A percentile compares a stretch with the other conserved stretches of the same genome.
phyloP scores from a whole-genome alignment of 83 land plant species.

The Thuja plicata region DNA sequence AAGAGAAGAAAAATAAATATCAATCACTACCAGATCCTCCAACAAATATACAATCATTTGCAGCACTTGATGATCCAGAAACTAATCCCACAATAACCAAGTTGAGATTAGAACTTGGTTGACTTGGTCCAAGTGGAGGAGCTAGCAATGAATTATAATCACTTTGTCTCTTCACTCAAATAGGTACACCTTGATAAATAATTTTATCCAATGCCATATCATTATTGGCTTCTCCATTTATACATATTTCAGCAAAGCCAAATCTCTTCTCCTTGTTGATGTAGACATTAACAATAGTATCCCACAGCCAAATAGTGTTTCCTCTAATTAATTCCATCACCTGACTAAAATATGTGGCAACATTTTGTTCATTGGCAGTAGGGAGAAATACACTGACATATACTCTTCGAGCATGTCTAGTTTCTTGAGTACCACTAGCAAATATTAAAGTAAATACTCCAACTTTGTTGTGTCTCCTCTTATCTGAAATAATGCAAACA shows the following conservation, averaged over 20 bases:
- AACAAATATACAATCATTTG: constrained; percentile 58
- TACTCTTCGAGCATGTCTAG: no score
- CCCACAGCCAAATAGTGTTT: constrained; percentile 85
- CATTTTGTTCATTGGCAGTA: constrained; percentile 73
- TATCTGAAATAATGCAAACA: no score
- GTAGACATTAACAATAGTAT: constrained; percentile 95
- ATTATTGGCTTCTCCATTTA: constrained; percentile 98
- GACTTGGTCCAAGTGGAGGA: constrained; percentile 89
- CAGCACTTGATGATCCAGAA: constrained; percentile 85
- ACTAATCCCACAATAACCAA: constrained; percentile 85
- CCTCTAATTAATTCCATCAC: constrained; percentile 93
- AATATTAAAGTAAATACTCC: no score
- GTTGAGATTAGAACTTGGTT: constrained; percentile 84
- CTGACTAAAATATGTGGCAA: constrained; percentile 88
- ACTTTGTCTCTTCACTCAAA: constrained; percentile 82
- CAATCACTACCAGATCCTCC: constrained; percentile 38
- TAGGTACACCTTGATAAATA: constrained; percentile 67
- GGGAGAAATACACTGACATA: constrained; percentile 73
- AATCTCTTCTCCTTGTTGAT: constrained; percentile 96
- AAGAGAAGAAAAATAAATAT: no score
- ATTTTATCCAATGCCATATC: constrained; percentile 95
- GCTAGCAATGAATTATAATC: constrained; percentile 91
- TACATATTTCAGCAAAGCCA: constrained; percentile 98
- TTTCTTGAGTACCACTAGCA: no score
- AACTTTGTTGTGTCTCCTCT: no score